Conservation (phyloP, 2,329 filamentous ascomycete genomes). For the Diatrype stigma region DNA sequence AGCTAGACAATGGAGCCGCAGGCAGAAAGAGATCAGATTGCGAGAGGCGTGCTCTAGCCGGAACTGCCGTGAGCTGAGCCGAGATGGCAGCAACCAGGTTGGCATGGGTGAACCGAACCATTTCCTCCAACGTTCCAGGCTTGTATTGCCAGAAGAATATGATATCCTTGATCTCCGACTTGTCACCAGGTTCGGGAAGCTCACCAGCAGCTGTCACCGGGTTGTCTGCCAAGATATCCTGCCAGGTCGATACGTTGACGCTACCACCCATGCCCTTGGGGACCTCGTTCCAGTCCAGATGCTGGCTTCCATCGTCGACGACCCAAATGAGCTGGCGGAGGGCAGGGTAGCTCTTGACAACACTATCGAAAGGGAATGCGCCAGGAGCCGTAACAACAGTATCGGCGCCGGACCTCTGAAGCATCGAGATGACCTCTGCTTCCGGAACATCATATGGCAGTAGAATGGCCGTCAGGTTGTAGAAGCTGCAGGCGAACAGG, state of each 20-base stretch:
- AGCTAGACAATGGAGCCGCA: slow-evolving; percentile 73
- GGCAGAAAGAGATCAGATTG: slow-evolving; percentile 79
- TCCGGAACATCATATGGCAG: slow-evolving; percentile 77
- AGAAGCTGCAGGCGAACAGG: slow-evolving; percentile 86
- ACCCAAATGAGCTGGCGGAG: slow-evolving; percentile 86
- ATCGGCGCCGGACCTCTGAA: slow-evolving; percentile 71
- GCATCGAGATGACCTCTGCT: slow-evolving; percentile 64
- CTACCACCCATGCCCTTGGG: slow-evolving; percentile 71
- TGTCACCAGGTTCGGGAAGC: slow-evolving; percentile 59
- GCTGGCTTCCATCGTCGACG: slow-evolving; percentile 81
- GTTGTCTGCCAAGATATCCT: slow-evolving; percentile 75
- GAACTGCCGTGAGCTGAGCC: slow-evolving; percentile 71
- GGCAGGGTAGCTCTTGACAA: slow-evolving; percentile 64
- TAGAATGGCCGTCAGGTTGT: slow-evolving; percentile 78
- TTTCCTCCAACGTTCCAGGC: slow-evolving; percentile 53
- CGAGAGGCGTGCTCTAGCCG: slow-evolving; percentile 67
- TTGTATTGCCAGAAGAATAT: slow-evolving; percentile 64
- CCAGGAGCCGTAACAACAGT: slow-evolving; percentile 81
- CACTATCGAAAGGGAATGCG: slow-evolving; percentile 72
- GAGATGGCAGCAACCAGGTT: slow-evolving; percentile 88
- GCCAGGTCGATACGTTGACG: slow-evolving; percentile 86
- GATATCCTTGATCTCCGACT: slow-evolving; percentile 49
- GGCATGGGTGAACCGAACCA: slow-evolving; percentile 75
- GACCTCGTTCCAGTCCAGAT: slow-evolving; percentile 93
- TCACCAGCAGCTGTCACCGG: slow-evolving; percentile 54